Base-by-base conservation (phyloP, 768 basidiomycete genomes). In the Neoboletus subvelutipes region DNA sequence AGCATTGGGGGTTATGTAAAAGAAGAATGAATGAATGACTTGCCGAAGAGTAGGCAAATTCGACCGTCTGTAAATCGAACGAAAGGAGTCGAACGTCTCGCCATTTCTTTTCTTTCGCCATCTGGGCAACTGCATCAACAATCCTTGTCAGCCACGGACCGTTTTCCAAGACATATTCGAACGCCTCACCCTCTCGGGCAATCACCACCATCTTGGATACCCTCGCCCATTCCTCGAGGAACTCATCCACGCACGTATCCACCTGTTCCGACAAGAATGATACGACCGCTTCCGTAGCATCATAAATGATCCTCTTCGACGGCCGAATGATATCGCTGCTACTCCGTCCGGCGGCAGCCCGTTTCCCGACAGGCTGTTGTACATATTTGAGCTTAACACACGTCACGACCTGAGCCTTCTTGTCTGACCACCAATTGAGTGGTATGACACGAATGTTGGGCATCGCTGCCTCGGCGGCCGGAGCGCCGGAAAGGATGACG, bases 121-220 rank as follows among this genome's bases (percentile, higher is more conserved):
- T 89, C 68, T 90, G 86, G 6, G 87, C 90, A 40, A 95, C 94
- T 92, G 55, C 4, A 48, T 18, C 50, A 33, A 52, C 2, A 47
- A 37, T 24, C 5, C 17, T 33, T 29, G 31, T 58, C 13, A 61
- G 57, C 18, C 45, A 52, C 1, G 24, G 0, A 43, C 2, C 4
- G 3, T 33, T 29, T 20, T 26, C 29, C 17, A 28, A 46, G 20
- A 29, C 0, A 1, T 24, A 15, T 29, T 3, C 43, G 40, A 55
- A 5, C 12, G 47, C n/a, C 77, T 55, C 67, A 91, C 92, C 85
- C 76, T 94, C 91, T 57, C 92, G 83, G 13, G 93, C 94, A 54
- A 96, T 93, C 28, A 94, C 90, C 13, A 94, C 91, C 82, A 94
- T 93, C 73, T 94, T 95, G 20, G 91, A 92, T 31, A 96, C 90